phyloP scores from a whole-genome alignment of 2,329 filamentous ascomycete species.

The Emericellopsis atlantica region DNA sequence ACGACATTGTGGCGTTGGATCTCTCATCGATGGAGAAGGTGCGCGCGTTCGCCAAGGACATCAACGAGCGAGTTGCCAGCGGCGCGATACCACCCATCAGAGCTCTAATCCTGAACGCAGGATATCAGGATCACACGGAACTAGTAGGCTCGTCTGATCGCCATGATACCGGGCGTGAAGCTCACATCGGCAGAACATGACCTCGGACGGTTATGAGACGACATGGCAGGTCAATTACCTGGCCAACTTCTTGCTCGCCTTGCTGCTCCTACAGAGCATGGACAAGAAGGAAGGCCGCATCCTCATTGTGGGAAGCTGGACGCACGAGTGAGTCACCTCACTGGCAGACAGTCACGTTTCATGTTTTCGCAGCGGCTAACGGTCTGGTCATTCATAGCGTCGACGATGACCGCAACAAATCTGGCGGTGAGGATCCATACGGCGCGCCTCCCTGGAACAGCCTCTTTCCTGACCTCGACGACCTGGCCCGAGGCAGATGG shows the following conservation, averaged over 20 bases:
- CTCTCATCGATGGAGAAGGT: constrained; percentile 15
- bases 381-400: constrained; percentile 7
- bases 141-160: neutral
- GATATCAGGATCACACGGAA: constrained; percentile 7
- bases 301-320: constrained; percentile 16
- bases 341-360: no score
- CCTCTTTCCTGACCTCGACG: constrained; percentile 15
- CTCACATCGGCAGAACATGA: constrained; percentile 9
- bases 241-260: constrained; percentile 14
- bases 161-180: neutral
- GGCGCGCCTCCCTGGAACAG: constrained; percentile 8
- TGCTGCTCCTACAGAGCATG: constrained; percentile 18
- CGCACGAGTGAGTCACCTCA: constrained; percentile 17
- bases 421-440: constrained; percentile 8
- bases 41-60: constrained; percentile 11
- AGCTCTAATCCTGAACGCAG: constrained; percentile 22
- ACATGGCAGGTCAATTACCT: constrained; percentile 20
- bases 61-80: constrained; percentile 15
- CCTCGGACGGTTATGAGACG: constrained; percentile 15
- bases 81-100: constrained; percentile 23
- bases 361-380: neutral
- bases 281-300: constrained; percentile 13
- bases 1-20: constrained; percentile 19
- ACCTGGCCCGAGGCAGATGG: constrained; percentile 19
- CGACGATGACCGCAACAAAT: constrained; percentile 13